phyloP scores from a whole-genome alignment of 345 rosid species.

The Eucalyptus cloeziana region DNA sequence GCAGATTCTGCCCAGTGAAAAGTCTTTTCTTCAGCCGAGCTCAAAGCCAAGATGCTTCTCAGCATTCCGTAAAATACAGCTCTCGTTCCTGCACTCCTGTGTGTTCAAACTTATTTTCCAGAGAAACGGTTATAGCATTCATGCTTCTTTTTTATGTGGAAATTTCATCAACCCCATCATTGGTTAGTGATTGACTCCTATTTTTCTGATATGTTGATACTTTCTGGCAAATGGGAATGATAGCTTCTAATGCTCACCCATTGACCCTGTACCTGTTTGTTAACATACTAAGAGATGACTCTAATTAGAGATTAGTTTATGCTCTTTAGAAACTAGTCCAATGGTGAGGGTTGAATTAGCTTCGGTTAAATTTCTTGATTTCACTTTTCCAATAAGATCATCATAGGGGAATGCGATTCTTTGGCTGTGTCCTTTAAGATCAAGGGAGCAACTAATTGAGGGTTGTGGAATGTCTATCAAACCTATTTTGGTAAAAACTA shows the following conservation, averaged over 20 bases:
- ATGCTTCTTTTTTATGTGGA: background rate
- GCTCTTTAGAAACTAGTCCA: background rate
- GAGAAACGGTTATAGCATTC: background rate
- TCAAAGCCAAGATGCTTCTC: no score
- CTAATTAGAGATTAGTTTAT: background rate
- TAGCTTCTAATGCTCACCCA: background rate
- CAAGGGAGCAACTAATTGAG: background rate
- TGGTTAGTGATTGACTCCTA: background rate
- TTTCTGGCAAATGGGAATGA: background rate
- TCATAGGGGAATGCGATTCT: background rate
- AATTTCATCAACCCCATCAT: background rate
- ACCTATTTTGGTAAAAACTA: background rate
- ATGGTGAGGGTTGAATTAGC: background rate
- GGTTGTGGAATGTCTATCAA: background rate
- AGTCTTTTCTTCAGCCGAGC: no score
- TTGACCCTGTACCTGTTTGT: background rate
- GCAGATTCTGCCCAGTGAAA: no score
- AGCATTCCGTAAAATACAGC: no score
- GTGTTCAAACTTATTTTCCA: no score
- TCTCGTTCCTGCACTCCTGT: accelerated
- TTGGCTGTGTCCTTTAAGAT: background rate
- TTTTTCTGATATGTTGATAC: background rate
- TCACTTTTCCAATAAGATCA: background rate
- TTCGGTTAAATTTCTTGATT: background rate
- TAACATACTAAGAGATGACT: background rate